Evolutionary conservation across 305 asterid genomes (phyloP).

Genomic region (Caryopteris hybrid): DNA sequence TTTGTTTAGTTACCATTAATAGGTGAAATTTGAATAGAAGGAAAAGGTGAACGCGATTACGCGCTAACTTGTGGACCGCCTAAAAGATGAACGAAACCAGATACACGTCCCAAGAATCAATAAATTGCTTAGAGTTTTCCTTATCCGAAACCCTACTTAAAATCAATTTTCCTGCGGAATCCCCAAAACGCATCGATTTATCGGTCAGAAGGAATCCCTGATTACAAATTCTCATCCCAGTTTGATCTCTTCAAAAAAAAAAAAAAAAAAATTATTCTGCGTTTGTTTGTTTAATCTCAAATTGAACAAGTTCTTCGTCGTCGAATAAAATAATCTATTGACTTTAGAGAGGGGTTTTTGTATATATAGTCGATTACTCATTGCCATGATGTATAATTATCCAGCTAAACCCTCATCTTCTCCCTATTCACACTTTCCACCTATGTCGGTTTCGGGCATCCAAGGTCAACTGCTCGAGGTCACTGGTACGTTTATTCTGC

Average conservation of each 20-base stretch:
- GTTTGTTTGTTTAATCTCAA: conserved; percentile 16
- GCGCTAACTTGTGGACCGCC: too few species aligned
- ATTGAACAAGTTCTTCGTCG: background rate
- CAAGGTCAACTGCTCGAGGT: conserved; percentile 87
- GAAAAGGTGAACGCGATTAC: too few species aligned
- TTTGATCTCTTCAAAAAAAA: conserved; percentile 2
- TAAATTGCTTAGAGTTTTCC: too few species aligned
- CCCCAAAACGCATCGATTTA: too few species aligned
- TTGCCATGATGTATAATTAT: background rate
- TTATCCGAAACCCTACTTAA: too few species aligned
- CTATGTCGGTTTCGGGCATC: conserved; percentile 74
- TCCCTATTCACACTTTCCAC: conserved; percentile 8
- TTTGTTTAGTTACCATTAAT: too few species aligned
- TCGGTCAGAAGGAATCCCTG: too few species aligned
- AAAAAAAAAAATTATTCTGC: too few species aligned
- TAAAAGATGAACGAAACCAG: too few species aligned
- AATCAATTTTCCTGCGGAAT: too few species aligned
- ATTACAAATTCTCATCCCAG: background rate
- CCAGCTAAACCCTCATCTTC: conserved; percentile 17
- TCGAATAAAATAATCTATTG: background rate
- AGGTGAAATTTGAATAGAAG: too few species aligned
- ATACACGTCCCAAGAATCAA: too few species aligned
- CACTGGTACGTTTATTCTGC: conserved; percentile 48
- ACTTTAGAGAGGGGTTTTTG: background rate
- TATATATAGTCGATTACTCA: background rate